These are phyloP conservation scores for Porcisia hertigi DNA, from an alignment of 208 protist species.

Conservation along the genomic window DNA sequence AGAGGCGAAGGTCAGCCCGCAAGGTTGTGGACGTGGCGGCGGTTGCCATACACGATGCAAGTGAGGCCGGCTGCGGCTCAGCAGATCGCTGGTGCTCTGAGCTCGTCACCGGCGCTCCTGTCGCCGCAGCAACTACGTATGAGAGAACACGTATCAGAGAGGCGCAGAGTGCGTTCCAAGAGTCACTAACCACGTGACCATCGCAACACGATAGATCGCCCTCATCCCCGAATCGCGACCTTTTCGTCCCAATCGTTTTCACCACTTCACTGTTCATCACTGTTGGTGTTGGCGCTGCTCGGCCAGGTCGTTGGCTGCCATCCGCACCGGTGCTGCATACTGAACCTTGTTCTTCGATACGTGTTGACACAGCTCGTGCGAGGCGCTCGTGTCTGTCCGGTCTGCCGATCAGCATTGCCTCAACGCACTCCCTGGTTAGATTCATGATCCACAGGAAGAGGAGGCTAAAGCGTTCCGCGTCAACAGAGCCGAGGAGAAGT, in stretches of 20 bases:
- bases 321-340: neutral
- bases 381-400: constrained; percentile 6
- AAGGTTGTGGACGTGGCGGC: neutral
- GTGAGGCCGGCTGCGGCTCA: neutral
- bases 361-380: neutral
- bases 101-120: neutral
- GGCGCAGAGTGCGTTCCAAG: constrained; percentile 23
- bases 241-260: constrained; percentile 2
- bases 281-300: neutral
- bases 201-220: neutral
- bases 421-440: constrained; percentile 9
- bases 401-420: constrained; percentile 8
- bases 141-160: constrained; percentile 16
- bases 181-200: neutral
- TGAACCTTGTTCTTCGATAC: neutral
- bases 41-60: neutral
- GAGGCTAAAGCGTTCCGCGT: neutral
- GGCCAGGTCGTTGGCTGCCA: neutral
- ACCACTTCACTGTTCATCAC: neutral
- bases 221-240: neutral
- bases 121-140: neutral
- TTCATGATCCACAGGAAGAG: constrained; percentile 17
- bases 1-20: constrained; percentile 25
- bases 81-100: neutral
- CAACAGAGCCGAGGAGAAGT: constrained; percentile 27